Evolutionary conservation across 306 rosid genomes (phyloP), one percentile per base, ranked within the genome.

Genomic region (Trichosanthes cucumerina): DNA sequence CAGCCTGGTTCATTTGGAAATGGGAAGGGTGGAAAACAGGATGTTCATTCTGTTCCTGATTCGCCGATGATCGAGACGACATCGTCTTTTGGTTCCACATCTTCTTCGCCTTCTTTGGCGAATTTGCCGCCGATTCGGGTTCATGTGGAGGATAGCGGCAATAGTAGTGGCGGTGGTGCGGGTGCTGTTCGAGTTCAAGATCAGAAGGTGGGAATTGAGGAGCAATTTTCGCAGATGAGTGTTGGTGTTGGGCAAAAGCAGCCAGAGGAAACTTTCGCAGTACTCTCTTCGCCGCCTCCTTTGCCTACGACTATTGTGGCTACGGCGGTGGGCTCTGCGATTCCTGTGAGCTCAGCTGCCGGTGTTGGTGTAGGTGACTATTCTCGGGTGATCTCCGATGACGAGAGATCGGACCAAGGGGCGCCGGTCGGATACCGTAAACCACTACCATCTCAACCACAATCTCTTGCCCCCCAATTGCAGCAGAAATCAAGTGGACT

Each of bases 11-110:
- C 92, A 76, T 87, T 89, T 71, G 90, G 81, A 36, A 89, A 89
- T 79, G 74, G 83, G 3, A 92, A 91, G 83, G 87, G 82, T 84
- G 84, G 44, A 78, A 91, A 89, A 82, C 93, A 88, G 78, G 99
- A 95, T 80, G 88, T 92, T 80, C 98, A 92, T n/a, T 95, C 99
- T 12, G 93, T 95, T 4, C 97, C 97, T 14, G 99, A 95, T 85
- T 92, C 99, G 19, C 97, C 97, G 69, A 92, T 95, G 99, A 78
- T 95, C 8, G 97, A 92, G 41, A 95, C 91, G 7, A 60, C 97
- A 2, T 95, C 99, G 21, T 92, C 97, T 10, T 95, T 95, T 43
- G 97, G 99, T 62, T 92, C 97, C 1, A 91, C 99, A 8, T 91
- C 97, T 0, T 95, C 99, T 26, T 91, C 96, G 28, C 99, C 97